Base-by-base conservation (phyloP, 129 eudicot species). In the Tagetes erecta region DNA sequence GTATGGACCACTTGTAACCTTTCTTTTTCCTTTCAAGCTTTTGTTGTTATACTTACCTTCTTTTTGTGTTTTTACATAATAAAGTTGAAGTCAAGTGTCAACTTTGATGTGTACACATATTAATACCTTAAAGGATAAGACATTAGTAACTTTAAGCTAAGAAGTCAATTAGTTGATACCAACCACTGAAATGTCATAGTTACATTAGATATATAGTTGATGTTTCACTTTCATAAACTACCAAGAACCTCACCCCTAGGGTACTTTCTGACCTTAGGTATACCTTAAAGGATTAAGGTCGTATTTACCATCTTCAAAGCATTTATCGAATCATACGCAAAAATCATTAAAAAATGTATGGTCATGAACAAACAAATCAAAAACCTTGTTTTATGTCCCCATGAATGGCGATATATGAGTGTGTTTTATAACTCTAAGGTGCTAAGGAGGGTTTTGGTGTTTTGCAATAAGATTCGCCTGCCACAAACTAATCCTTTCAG, bases 1-100 rank as follows among this genome's bases (percentile, higher is more conserved):
- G 79, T 39, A 64, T 65, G 79, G 79, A 65, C 79, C 79, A 64
- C 72, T 64, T 12, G 55, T 55, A 65, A 65, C 20, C 73, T 30
- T 49, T 39, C 40, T 63, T 74, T 74, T 47, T 44, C 34, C 27
- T 12, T 64, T 67, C 13, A 53, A 30, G 55, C 76, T 65, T 41
- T 2, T 65, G 45, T 30, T 39, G 13, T 75, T 75, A 65, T 52
- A 51, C 66, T 53, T 64, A 20, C 39, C 68, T 65, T 40, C 66
- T 52, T 67, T 8, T 39, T 40, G 56, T 64, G 37, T 14, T 47
- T 74, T 37, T 47, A 47, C 37, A 47, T 5, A 2, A 13, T 51
- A 39, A 65, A 4, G 64, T 51, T 12, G 8, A 11, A 65, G 64
- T 47, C 55, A 53, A 75, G 56, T 40, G 72, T 6, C 72, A 64